Conservation (phyloP, 371 early-diverging fungal species). For the Mortierella sp. region DNA sequence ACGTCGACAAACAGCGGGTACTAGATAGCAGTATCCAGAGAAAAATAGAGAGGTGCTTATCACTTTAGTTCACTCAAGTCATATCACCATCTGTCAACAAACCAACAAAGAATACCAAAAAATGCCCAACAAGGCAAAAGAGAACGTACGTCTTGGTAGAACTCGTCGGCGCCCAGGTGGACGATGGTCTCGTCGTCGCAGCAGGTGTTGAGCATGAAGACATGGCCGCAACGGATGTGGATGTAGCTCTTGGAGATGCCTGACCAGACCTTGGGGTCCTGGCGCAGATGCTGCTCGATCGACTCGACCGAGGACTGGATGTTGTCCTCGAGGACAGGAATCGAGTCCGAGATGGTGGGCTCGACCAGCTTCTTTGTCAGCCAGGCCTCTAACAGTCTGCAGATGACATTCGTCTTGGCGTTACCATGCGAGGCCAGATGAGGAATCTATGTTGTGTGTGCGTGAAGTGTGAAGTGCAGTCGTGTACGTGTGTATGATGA, state of each 20-base stretch:
- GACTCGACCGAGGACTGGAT: constrained; percentile 46
- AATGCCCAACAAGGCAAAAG: neutral
- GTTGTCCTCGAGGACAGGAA: constrained; percentile 52
- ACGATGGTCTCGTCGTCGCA: constrained; percentile 54
- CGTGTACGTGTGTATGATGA: neutral
- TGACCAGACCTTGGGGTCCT: constrained; percentile 47
- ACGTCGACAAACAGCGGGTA: constrained; percentile 32
- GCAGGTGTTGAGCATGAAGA: constrained; percentile 52
- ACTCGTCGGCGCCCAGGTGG: constrained; percentile 52
- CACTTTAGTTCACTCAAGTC: neutral
- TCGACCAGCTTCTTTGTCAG: constrained; percentile 53
- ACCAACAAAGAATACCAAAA: neutral
- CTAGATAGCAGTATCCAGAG: neutral
- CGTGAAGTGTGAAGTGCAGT: neutral
- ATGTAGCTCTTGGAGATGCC: constrained; percentile 51
- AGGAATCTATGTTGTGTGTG: constrained; percentile 31
- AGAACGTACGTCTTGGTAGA: constrained; percentile 42
- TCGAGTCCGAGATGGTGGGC: constrained; percentile 53
- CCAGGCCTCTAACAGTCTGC: constrained; percentile 46
- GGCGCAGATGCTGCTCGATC: constrained; percentile 38
- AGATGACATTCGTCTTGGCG: constrained; percentile 47
- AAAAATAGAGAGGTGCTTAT: neutral
- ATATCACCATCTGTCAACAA: neutral
- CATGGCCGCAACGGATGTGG: constrained; percentile 50
- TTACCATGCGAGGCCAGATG: constrained; percentile 55